Evolutionary conservation across 2,329 filamentous ascomycete species (phyloP).

Genomic region (Ophiostoma pallidulum): DNA sequence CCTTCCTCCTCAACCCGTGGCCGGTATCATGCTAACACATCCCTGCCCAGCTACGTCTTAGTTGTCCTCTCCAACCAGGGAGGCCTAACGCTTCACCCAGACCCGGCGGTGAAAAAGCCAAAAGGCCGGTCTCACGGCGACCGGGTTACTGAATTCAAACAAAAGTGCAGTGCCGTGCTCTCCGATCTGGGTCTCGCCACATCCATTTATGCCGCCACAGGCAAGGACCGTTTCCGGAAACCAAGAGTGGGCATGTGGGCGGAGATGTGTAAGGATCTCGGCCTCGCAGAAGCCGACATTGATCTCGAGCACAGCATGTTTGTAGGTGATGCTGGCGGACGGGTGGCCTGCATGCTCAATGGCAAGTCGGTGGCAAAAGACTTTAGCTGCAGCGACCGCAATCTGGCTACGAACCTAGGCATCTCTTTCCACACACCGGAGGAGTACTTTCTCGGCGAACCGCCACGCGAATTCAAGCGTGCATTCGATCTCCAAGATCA

Average conservation of each 20-base stretch:
- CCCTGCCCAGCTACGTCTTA: conserved; percentile 52
- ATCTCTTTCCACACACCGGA: conserved; percentile 80
- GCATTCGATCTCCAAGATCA: conserved; percentile 62
- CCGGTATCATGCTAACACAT: not conserved
- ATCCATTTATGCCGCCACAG: conserved; percentile 78
- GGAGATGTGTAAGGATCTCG: conserved; percentile 48
- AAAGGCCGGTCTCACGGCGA: conserved; percentile 55
- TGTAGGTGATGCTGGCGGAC: conserved; percentile 75
- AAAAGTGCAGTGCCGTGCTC: conserved; percentile 63
- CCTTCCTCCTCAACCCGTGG: not conserved
- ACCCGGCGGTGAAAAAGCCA: conserved; percentile 25
- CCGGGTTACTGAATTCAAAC: conserved; percentile 70
- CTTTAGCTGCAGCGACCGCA: conserved; percentile 59
- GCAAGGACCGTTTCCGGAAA: conserved; percentile 74
- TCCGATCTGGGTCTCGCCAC: conserved; percentile 64
- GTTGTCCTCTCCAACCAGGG: conserved; percentile 85
- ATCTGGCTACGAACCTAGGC: conserved; percentile 78
- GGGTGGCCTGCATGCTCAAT: conserved; percentile 35
- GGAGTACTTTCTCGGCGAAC: conserved; percentile 72
- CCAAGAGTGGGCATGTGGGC: conserved; percentile 85
- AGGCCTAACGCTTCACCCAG: conserved; percentile 64
- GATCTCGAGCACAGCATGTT: conserved; percentile 68
- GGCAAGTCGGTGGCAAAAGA: conserved; percentile 49
- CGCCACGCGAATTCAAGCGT: conserved; percentile 54
- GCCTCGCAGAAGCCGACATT: conserved; percentile 37